Evolutionary conservation across 208 protist genomes (phyloP).

Genomic region (Wallacemonas sp.): DNA sequence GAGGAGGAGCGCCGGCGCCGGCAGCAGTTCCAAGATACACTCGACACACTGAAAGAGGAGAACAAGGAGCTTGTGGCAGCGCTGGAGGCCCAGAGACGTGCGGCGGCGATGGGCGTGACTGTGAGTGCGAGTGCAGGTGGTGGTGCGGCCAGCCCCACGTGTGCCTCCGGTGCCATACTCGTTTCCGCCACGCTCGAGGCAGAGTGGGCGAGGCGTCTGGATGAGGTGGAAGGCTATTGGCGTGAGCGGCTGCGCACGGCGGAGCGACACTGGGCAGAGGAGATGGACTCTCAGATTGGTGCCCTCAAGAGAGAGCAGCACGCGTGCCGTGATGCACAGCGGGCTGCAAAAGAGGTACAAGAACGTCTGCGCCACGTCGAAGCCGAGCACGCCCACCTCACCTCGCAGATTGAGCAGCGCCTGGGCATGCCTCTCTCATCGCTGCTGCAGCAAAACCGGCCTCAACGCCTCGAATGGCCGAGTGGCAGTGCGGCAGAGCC

Average conservation of each 20-base stretch:
- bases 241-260: constrained; percentile 39
- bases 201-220: constrained; percentile 41
- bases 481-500: too few species aligned
- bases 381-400: constrained; percentile 16
- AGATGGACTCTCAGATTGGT: constrained; percentile 27
- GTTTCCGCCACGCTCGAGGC: constrained; percentile 16
- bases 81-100: constrained; percentile 19
- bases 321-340: constrained; percentile 45
- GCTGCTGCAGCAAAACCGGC: neutral
- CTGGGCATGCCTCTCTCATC: constrained; percentile 18
- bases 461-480: too few species aligned
- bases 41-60: constrained; percentile 47
- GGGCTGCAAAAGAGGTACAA: constrained; percentile 40
- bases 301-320: constrained; percentile 35
- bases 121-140: too few species aligned
- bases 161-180: too few species aligned
- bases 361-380: constrained; percentile 33
- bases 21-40: constrained; percentile 44
- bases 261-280: constrained; percentile 41
- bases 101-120: constrained; percentile 18
- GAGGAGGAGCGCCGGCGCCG: constrained; percentile 41
- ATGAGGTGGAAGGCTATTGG: constrained; percentile 56
- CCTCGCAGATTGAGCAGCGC: constrained; percentile 28
- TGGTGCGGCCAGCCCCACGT: too few species aligned
- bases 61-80: constrained; percentile 39